Evolutionary conservation across 2,329 filamentous ascomycete species (phyloP).

Genomic region (Paecilomyces sp.): DNA sequence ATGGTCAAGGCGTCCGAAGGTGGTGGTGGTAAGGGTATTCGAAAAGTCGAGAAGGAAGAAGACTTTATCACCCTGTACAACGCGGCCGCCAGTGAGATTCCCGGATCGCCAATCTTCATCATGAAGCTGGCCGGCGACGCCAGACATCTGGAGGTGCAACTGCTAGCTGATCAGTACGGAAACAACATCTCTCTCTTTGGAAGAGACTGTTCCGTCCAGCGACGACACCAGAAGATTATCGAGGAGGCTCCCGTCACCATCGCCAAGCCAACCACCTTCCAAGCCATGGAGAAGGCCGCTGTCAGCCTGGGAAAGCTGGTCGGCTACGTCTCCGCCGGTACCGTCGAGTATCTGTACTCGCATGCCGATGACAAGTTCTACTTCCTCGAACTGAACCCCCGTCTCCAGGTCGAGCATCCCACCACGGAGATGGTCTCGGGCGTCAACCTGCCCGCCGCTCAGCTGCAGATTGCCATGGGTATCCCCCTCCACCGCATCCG

Average conservation of each 20-base stretch:
- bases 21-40: slow-evolving; percentile 98
- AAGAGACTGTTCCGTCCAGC: slow-evolving; percentile 96
- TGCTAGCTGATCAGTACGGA: slow-evolving; percentile 96
- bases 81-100: slow-evolving; percentile 93
- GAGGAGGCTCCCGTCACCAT: slow-evolving; percentile 98
- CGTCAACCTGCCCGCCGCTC: slow-evolving; percentile 92
- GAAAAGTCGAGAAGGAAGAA: slow-evolving; percentile 81
- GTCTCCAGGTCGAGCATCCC: slow-evolving; percentile 98
- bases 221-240: slow-evolving; percentile 98
- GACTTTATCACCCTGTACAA: slow-evolving; percentile 85
- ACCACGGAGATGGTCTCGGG: slow-evolving; percentile 99
- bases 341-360: slow-evolving; percentile 98
- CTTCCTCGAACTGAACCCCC: slow-evolving; percentile 96
- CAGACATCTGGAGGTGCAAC: slow-evolving; percentile 92
- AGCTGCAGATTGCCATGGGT: slow-evolving; percentile 99
- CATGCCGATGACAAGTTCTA: slow-evolving; percentile 98
- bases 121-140: slow-evolving; percentile 99
- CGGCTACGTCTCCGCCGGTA: slow-evolving; percentile 97
- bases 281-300: slow-evolving; percentile 91
- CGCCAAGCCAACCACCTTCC: slow-evolving; percentile 81
- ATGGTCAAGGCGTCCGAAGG: slow-evolving; percentile 99
- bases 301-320: slow-evolving; percentile 90
- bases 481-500: slow-evolving; percentile 89
- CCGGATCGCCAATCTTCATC: slow-evolving; percentile 98
- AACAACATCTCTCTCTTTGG: slow-evolving; percentile 99